Conservation (phyloP, 139 green algal species). For the Auxenochlorella pyrenoidosa region DNA sequence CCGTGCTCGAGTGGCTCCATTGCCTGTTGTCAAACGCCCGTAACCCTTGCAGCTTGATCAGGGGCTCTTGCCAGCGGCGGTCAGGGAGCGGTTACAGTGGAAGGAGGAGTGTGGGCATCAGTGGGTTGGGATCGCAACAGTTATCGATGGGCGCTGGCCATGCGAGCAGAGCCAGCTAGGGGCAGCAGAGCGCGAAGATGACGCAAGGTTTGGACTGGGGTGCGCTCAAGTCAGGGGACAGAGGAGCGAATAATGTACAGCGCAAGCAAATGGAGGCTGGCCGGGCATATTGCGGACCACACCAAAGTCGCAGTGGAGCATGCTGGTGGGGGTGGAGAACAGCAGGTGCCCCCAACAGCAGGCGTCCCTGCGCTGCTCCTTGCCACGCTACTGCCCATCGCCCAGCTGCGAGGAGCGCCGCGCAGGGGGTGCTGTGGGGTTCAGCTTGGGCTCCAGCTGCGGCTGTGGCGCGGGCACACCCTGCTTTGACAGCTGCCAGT, state of each 20-base stretch:
- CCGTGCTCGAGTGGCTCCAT: not conserved
- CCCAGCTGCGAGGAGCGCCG: conserved; percentile 69
- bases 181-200: not conserved
- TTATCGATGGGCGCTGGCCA: not conserved
- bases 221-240: not conserved
- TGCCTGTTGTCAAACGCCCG: not conserved
- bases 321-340: too few species aligned
- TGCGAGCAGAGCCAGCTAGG: not conserved
- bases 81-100: not conserved
- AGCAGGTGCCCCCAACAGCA: too few species aligned
- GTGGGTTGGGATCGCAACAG: too few species aligned
- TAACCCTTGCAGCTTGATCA: not conserved
- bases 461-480: conserved; percentile 46
- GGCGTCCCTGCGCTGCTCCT: not conserved
- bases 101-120: not conserved
- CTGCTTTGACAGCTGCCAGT: conserved; percentile 83
- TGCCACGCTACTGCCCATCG: conserved; percentile 29
- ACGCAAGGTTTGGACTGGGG: not conserved
- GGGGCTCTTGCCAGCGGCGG: too few species aligned
- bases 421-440: conserved; percentile 53
- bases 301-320: too few species aligned
- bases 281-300: too few species aligned
- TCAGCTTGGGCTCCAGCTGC: conserved; percentile 70
- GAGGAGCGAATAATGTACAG: not conserved
- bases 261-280: too few species aligned